These are phyloP conservation scores for Fusarium nygamai DNA, from an alignment of 2,329 filamentous ascomycete genomes.

Conservation along the genomic window DNA sequence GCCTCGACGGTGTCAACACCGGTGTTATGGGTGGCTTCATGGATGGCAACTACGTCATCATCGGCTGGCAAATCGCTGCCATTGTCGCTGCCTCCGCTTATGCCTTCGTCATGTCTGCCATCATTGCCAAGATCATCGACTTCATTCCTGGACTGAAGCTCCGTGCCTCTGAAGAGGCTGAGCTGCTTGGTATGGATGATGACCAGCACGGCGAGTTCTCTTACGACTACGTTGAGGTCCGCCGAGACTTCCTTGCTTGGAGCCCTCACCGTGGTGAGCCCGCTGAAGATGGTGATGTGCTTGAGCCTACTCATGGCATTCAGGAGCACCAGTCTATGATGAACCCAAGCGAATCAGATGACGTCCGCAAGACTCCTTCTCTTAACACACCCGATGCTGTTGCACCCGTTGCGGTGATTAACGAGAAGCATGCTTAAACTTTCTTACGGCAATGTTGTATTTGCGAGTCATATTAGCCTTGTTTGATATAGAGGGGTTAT, in stretches of 20 bases:
- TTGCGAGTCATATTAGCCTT: conserved; percentile 34
- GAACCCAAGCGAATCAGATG: conserved; percentile 44
- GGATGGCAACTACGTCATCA: conserved; percentile 76
- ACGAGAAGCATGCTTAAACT: conserved; percentile 25
- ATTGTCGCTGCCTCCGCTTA: conserved; percentile 73
- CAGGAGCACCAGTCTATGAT: conserved; percentile 66
- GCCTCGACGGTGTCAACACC: conserved; percentile 80
- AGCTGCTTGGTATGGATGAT: conserved; percentile 88
- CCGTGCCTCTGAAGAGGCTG: conserved; percentile 81
- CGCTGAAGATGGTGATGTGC: conserved; percentile 64
- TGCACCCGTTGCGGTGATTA: conserved; percentile 16
- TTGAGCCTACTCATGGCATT: conserved; percentile 77
- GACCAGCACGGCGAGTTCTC: conserved; percentile 91
- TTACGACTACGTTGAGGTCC: conserved; percentile 90
- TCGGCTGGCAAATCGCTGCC: conserved; percentile 85
- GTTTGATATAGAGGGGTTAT: conserved; percentile 29
- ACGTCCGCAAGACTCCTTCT: conserved; percentile 38
- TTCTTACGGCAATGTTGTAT: neutral
- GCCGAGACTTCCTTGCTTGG: conserved; percentile 89
- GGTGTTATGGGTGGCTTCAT: conserved; percentile 75
- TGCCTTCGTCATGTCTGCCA: conserved; percentile 76
- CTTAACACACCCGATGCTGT: conserved; percentile 20
- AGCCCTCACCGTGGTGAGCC: conserved; percentile 78
- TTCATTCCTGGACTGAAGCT: conserved; percentile 80
- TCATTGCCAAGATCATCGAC: conserved; percentile 80